These are phyloP conservation scores for Penicillium concentricum DNA, from an alignment of 2,329 filamentous ascomycete genomes.

Conservation along the genomic window DNA sequence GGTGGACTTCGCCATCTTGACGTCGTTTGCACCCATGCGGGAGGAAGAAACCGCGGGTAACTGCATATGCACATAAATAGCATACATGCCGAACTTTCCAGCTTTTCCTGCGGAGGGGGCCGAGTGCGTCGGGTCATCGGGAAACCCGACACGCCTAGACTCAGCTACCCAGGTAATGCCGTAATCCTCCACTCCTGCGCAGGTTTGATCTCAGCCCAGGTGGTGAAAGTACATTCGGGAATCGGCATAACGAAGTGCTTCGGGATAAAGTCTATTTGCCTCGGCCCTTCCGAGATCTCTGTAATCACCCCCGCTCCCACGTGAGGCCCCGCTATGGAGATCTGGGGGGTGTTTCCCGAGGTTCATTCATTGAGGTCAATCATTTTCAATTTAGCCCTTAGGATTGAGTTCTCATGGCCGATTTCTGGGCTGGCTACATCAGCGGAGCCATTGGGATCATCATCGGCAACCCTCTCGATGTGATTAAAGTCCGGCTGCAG, in stretches of 20 bases:
- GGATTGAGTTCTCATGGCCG: slow-evolving; percentile 61
- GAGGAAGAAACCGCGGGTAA: neutral
- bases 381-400: neutral
- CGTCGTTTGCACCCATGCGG: neutral
- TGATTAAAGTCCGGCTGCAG: slow-evolving; percentile 79
- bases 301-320: neutral
- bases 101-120: neutral
- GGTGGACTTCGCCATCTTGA: neutral
- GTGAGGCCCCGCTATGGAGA: slow-evolving; percentile 9
- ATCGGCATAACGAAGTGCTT: neutral
- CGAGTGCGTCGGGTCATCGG: neutral
- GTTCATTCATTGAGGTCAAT: neutral
- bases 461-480: slow-evolving; percentile 81
- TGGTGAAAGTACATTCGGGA: neutral
- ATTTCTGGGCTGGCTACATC: slow-evolving; percentile 92
- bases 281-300: neutral
- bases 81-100: neutral
- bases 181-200: too few relatives aligned
- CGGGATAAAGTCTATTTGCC: neutral
- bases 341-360: slow-evolving; percentile 4
- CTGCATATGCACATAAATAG: too few relatives aligned
- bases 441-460: slow-evolving; percentile 83
- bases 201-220: too few relatives aligned
- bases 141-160: neutral
- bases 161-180: neutral